Percentiles rank a stretch among this genome's conserved stretches.
phyloP scores from a whole-genome alignment of 805 yeast species.

The Metschnikowia koreensis region DNA sequence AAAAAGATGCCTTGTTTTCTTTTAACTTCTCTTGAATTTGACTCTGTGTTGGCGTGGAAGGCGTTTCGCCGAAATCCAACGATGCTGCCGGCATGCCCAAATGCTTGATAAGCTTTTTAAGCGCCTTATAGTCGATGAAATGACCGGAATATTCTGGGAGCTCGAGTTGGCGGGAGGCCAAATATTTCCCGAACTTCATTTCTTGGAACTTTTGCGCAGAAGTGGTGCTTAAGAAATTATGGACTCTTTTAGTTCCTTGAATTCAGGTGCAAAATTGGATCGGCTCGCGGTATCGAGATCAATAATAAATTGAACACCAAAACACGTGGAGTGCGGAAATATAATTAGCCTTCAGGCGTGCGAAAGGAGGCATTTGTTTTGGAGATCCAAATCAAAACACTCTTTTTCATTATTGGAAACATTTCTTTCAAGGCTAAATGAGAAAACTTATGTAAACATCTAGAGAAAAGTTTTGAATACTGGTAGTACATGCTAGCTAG shows the following conservation, averaged over 20 bases:
- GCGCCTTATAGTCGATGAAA: conserved; percentile 91
- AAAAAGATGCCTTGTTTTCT: conserved; percentile 86
- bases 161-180: conserved; percentile 92
- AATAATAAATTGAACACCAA: background rate
- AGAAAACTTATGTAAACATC: too few species aligned
- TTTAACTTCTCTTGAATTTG: conserved; percentile 54
- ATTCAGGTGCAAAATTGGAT: background rate
- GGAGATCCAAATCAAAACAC: too few species aligned
- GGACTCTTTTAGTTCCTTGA: background rate
- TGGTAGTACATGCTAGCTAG: too few species aligned
- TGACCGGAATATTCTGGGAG: conserved; percentile 92
- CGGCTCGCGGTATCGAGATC: background rate
- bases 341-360: background rate
- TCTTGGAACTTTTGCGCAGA: background rate
- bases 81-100: conserved; percentile 49
- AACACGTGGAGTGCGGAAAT: conserved; percentile 12
- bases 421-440: too few species aligned
- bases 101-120: conserved; percentile 87
- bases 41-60: conserved; percentile 25
- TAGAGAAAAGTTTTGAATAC: too few species aligned
- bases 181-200: conserved; percentile 91
- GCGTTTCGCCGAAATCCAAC: conserved; percentile 14
- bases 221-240: too few species aligned
- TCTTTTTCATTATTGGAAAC: too few species aligned
- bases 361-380: background rate